Evolutionary conservation across 495 filamentous ascomycete species (phyloP), one percentile per base, ranked within the genome.

Genomic region (Trichocladium antarcticum): DNA sequence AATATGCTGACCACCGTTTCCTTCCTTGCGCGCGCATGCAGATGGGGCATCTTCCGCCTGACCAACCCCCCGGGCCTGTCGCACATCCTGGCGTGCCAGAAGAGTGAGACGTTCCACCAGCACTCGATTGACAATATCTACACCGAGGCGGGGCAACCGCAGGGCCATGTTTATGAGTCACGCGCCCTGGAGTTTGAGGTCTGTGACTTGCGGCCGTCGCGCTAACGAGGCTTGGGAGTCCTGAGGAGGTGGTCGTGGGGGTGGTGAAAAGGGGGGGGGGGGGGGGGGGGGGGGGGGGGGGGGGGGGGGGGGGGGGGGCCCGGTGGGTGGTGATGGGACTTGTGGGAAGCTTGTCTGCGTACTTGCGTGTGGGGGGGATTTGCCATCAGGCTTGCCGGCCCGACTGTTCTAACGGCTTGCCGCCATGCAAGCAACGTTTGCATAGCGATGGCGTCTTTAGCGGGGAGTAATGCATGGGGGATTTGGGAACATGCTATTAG

Each of bases 51-150:
- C 11, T 98, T 97, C 63, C 82, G 92, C 14, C 72, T 98, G 4
- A 97, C 92, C 0, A 83, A 95, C 63, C 92, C 92, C 0, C 93
- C 92, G 0, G 92, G 92, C 0, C 74, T 95, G 61, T 75, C 81
- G 50, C 75, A 84, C 11, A 81, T 97, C 21, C 71, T 89, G 32
- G 74, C 76, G 24, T 98, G 92, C 68, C 76, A 63, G 0, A 76
- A 88, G 47, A 74, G 72, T 0, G 83, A 85, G 0, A 67, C 90
- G 2, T 98, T 98, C 61, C 92, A 98, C 66, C 84, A 63, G 20
- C 72, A 74, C 41, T 46, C 65, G 5, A 78, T 69, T 37, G 60
- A 69, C 28, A 74, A 89, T 55, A 75, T 94, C 6, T 98, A 97
- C 59, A 94, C 84, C 0, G 84, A 87, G 63, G 92, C 89, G 0